A percentile compares a stretch with the other conserved stretches of the same genome.
These are phyloP conservation scores for Hibiscus syriacus DNA, from an alignment of 345 rosid species.

Conservation along the genomic window DNA sequence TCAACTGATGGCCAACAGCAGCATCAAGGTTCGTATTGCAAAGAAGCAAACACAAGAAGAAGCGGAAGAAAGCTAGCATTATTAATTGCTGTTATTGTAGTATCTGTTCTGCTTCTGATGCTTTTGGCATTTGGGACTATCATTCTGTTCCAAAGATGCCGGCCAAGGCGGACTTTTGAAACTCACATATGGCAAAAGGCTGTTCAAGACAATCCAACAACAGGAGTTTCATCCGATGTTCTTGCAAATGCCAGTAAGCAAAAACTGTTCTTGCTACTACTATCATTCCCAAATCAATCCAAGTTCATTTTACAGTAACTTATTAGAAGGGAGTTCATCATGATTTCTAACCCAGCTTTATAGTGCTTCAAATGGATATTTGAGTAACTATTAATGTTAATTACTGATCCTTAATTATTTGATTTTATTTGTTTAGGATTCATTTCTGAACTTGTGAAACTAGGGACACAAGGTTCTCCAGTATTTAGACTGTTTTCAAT, in stretches of 20 bases:
- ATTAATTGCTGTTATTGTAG: conserved; percentile 42
- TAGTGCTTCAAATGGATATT: not conserved
- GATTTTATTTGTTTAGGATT: conserved; percentile 47
- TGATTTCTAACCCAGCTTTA: not conserved
- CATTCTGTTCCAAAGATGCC: conserved; percentile 34
- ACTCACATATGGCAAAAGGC: conserved; percentile 49
- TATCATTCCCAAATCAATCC: not conserved
- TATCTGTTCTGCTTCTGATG: conserved; percentile 47
- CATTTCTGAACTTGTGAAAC: conserved; percentile 67
- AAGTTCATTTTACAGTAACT: not conserved
- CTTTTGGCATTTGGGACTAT: conserved; percentile 39
- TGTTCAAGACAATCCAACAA: conserved; percentile 40
- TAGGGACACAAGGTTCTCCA: conserved; percentile 57
- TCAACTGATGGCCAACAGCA: conserved; percentile 45
- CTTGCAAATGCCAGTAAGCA: conserved; percentile 91
- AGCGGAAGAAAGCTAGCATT: conserved; percentile 38
- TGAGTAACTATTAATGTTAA: not conserved
- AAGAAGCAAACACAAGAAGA: conserved; percentile 33
- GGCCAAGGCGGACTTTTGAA: conserved; percentile 33
- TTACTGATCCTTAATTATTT: not conserved
- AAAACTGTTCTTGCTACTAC: not conserved
- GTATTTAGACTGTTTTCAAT: conserved; percentile 43
- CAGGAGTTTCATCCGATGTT: conserved; percentile 62
- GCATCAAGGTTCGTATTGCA: conserved; percentile 52
- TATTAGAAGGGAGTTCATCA: not conserved